Percentiles rank a stretch among this genome's conserved stretches.
phyloP scores from a whole-genome alignment of 345 rosid species.

The Salix brachista region DNA sequence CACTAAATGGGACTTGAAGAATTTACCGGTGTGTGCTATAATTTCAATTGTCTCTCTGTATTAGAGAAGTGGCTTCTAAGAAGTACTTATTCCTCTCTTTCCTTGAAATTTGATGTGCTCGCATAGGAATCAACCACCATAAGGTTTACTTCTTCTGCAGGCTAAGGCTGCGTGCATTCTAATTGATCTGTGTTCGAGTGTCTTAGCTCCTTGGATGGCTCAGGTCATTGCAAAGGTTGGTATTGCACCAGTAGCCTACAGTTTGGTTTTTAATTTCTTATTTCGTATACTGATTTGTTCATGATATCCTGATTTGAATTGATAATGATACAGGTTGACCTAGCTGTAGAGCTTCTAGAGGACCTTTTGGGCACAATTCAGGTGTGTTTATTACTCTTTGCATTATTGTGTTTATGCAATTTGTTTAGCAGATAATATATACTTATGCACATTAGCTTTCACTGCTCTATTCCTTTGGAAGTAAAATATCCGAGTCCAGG shows the following conservation, averaged over 20 bases:
- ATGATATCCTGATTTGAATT: constrained; percentile 15
- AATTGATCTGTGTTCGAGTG: constrained; percentile 69
- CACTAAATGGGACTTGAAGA: background rate
- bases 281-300: background rate
- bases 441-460: background rate
- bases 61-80: background rate
- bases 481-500: background rate
- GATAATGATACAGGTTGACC: constrained; percentile 55
- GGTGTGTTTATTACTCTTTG: constrained; percentile 35
- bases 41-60: background rate
- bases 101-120: background rate
- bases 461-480: background rate
- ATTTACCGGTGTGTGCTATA: background rate
- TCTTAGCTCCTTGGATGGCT: constrained; percentile 71
- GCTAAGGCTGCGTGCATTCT: constrained; percentile 80
- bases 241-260: constrained; percentile 3
- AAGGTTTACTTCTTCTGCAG: constrained; percentile 35
- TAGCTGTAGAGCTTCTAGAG: constrained; percentile 67
- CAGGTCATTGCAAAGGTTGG: constrained; percentile 75
- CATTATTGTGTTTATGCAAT: background rate
- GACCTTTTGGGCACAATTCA: constrained; percentile 72
- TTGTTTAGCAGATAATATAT: background rate
- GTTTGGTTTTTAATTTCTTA: background rate
- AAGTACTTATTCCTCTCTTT: background rate
- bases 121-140: constrained; percentile 9